A percentile compares a stretch with the other conserved stretches of the same genome.
Conservation (phyloP, 1,139 yeast species). For the Magnusiomyces fungicola region DNA sequence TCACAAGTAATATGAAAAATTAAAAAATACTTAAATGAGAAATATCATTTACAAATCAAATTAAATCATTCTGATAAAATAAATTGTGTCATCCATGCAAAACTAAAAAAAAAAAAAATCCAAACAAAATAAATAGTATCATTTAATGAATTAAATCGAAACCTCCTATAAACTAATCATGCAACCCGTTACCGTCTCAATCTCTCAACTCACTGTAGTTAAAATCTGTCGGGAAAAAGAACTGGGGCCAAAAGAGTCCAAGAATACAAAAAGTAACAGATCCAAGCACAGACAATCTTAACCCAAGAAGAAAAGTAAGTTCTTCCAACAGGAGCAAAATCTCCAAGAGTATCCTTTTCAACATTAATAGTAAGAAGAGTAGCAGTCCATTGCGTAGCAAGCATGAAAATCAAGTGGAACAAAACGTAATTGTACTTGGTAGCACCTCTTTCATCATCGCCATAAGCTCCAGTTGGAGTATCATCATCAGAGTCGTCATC, state of each 20-base stretch:
- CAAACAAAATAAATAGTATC: too few relatives aligned
- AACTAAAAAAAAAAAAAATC: too few relatives aligned
- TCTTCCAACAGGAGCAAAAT: constrained; percentile 93
- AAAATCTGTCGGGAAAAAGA: constrained; percentile 79
- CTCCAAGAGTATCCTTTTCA: constrained; percentile 74
- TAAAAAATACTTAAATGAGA: too few relatives aligned
- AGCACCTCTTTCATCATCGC: constrained; percentile 55
- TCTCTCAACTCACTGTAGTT: too few relatives aligned
- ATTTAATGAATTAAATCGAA: too few relatives aligned
- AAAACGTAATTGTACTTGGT: constrained; percentile 83
- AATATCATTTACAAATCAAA: too few relatives aligned
- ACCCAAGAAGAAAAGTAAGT: constrained; percentile 96
- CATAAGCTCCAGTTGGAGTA: constrained; percentile 26
- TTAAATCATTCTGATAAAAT: too few relatives aligned
- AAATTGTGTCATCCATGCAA: too few relatives aligned
- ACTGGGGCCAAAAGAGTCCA: constrained; percentile 94
- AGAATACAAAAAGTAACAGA: constrained; percentile 73
- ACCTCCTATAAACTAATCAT: too few relatives aligned
- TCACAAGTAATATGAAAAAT: too few relatives aligned
- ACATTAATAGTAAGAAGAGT: constrained; percentile 89
- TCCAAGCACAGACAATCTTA: constrained; percentile 87
- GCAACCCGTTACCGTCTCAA: too few relatives aligned
- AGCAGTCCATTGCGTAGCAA: constrained; percentile 97
- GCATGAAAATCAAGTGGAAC: constrained; percentile 84
- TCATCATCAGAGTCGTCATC: constrained; percentile 32